Conservation (phyloP, 441 rosid genomes). For the Populus hybrid region DNA sequence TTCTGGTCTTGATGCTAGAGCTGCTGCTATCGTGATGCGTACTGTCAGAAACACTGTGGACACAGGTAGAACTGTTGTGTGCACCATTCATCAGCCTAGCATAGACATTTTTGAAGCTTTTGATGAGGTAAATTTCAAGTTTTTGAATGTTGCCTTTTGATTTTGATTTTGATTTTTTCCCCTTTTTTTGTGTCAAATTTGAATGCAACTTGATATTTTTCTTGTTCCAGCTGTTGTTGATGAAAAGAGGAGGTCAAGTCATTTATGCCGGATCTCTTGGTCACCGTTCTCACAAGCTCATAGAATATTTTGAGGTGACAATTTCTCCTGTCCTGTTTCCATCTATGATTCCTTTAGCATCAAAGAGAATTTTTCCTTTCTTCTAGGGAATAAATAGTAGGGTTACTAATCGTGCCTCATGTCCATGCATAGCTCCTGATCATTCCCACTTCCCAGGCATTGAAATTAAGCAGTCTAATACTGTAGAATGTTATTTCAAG, state of each 20-base stretch:
- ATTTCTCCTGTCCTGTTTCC: not conserved
- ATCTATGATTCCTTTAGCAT: not conserved
- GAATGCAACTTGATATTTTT: conserved; percentile 3
- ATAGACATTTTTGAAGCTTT: conserved; percentile 90
- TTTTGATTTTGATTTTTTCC: not conserved
- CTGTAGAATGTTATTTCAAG: too few relatives aligned
- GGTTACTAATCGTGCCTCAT: not conserved
- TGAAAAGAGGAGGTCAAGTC: conserved; percentile 92
- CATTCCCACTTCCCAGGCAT: not conserved
- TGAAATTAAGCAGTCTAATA: not conserved
- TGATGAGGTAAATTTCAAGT: conserved; percentile 57
- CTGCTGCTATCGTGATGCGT: conserved; percentile 90
- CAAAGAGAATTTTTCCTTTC: not conserved
- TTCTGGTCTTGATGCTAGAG: conserved; percentile 91
- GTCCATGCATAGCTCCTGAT: not conserved
- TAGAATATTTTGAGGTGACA: conserved; percentile 75
- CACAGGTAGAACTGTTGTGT: conserved; percentile 89
- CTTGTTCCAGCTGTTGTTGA: conserved; percentile 59
- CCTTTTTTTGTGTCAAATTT: not conserved
- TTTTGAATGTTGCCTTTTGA: not conserved
- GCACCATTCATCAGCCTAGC: conserved; percentile 97
- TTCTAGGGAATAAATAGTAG: not conserved
- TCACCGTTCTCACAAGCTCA: conserved; percentile 62
- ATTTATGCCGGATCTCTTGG: conserved; percentile 82
- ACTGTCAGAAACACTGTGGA: conserved; percentile 83